Evolutionary conservation across 805 yeast genomes (phyloP), one percentile per base, ranked within the genome.

Genomic region (Candida rishiriensis): DNA sequence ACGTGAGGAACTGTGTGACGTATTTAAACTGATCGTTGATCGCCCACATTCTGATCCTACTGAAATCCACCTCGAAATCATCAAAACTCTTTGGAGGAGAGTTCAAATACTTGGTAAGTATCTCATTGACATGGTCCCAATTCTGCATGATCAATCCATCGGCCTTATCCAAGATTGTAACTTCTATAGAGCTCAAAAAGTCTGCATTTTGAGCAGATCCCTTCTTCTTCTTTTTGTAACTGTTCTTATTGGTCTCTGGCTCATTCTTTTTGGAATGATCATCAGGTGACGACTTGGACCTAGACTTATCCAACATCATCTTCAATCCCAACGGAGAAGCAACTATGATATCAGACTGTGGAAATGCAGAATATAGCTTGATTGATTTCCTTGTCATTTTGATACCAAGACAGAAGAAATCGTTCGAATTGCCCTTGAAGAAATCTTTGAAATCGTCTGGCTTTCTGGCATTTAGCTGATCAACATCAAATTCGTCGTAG

Each of bases 251-350:
- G n/a, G 13, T n/a, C 17, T 33, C 17, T 6, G 17, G 15, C 7
- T 33, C 17, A 40, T 37, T 29, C 15, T 32, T 35, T 15, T 16
- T 21, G 13, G 21, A 38, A 11, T 13, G 38, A 31, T 18, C 49
- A 7, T 4, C 26, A 21, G 26, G 7, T 7, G 7, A 21, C 26
- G 26, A 21, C 26, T 4, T 5, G 7, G 26, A 21, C 70, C 68
- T 30, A 67, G 68, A 38, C 13, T 49, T 81, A 49, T 88, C 95
- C 49, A 89, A 67, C 36, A 90, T 78, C 75, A 88, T 73, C 45
- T 84, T 79, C 38, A 93, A 69, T 0, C 98, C 98, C 47, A 93
- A 74, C 3, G 99, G 97, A 8, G 97, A 88, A 36, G 96, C 96
- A 26, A 93, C 62, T 12, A 93, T 81, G 14, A 93, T 71, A 65